These are phyloP conservation scores for Clonostachys solani DNA, from an alignment of 2,329 filamentous ascomycete genomes.

Conservation along the genomic window DNA sequence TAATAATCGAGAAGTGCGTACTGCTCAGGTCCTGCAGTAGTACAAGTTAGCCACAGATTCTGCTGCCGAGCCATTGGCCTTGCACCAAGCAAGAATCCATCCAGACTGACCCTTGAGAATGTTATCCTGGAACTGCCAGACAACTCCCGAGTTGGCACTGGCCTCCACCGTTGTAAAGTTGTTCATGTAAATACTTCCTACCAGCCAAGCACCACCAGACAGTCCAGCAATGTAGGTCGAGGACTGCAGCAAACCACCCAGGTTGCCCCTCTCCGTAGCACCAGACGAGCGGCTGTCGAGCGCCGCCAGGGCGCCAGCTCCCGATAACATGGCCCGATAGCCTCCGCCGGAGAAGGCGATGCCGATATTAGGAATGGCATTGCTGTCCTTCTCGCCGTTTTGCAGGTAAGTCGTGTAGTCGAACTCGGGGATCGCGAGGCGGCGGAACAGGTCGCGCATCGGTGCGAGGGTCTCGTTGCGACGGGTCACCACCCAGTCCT, in stretches of 20 bases:
- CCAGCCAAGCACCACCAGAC: conserved; percentile 79
- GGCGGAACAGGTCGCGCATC: conserved; percentile 69
- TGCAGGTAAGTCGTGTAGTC: conserved; percentile 69
- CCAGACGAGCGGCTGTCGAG: conserved; percentile 68
- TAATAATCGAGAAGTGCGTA: conserved; percentile 34
- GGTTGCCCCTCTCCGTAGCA: conserved; percentile 48
- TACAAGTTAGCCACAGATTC: neutral
- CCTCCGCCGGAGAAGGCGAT: conserved; percentile 81
- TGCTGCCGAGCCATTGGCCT: too few relatives aligned
- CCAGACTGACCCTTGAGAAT: conserved; percentile 27
- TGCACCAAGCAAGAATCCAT: neutral
- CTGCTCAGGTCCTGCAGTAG: conserved; percentile 23
- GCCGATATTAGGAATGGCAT: conserved; percentile 53
- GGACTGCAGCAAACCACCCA: conserved; percentile 78
- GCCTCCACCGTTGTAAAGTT: conserved; percentile 66
- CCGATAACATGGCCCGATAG: conserved; percentile 82
- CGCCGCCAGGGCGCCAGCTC: conserved; percentile 73
- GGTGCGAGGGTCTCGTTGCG: conserved; percentile 69
- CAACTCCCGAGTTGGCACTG: conserved; percentile 22
- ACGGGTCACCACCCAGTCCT: conserved; percentile 67
- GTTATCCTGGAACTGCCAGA: conserved; percentile 36
- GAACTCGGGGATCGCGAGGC: conserved; percentile 72
- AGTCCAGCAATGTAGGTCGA: conserved; percentile 78
- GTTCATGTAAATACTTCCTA: conserved; percentile 79
- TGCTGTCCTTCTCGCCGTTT: conserved; percentile 18